Evolutionary conservation across 1,284 basidiomycete genomes (phyloP), one percentile per base, ranked within the genome.

Genomic region (Flammula alnicola): DNA sequence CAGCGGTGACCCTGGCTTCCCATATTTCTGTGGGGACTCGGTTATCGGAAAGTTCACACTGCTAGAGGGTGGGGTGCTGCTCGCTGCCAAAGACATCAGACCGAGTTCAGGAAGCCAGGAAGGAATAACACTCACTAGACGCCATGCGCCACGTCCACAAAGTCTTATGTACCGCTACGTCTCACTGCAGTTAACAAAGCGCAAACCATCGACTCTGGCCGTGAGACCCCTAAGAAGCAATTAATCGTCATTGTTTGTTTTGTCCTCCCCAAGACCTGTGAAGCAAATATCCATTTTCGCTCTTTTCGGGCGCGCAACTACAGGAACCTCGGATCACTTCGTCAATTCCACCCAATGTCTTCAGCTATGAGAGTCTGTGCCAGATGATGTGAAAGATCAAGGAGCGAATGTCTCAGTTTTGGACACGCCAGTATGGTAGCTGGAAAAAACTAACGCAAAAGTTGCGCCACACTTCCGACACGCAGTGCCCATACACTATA

Each of bases 11-110:
- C 41, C 51, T 38, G 50, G 41, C 33, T 56, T 58, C 7, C 38
- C 48, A 25, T 55, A 52, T 29, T 55, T 61, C 48, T 57, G 59
- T 7, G 59, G 57, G 36, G 60, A 58, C 42, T 62, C 60, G 26
- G 56, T 52, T 12, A 52, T 11, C 12, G 60, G 60, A 39, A 62
- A 62, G 31, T 27, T 39, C 29, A 62, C 56, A 42, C 53, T 53
- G 22, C 30, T 35, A 14, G 25, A 16, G 23, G 52, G 50, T 6
- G 43, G 37, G 14, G 6, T 37, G 33, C 38, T 36, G 40, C 48
- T 51, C 47, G 44, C 57, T 58, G 33, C 14, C 22, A 16, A 45
- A 38, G 37, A 31, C 31, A 44, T 48, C 27, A 45, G 33, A 14
- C 44, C 26, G 12, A 7, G 20, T 23, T 26, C 33, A 19, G 19